phyloP scores from a whole-genome alignment of 345 rosid species.

The Cardiospermum halicacabum region DNA sequence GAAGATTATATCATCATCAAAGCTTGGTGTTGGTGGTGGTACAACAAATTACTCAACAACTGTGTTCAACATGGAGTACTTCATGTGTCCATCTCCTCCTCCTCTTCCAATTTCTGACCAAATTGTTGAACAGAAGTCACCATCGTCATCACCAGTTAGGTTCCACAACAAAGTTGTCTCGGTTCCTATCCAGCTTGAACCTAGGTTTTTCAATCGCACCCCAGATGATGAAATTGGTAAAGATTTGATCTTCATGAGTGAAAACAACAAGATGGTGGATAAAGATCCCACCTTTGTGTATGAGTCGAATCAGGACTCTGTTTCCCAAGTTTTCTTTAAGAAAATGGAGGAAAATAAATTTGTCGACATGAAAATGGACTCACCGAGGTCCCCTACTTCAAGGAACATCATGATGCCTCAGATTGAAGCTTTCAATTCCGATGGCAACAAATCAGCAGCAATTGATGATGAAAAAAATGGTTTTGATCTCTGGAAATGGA shows the following conservation, averaged over 20 bases:
- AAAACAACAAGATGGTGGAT: slow-evolving; percentile 24
- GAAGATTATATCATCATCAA: slow-evolving; percentile 20
- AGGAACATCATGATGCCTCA: slow-evolving; percentile 27
- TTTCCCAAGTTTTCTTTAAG: slow-evolving; percentile 84
- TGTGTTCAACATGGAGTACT: slow-evolving; percentile 54
- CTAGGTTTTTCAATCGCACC: slow-evolving; percentile 18
- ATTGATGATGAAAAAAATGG: slow-evolving; percentile 33
- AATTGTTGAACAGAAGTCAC: slow-evolving; percentile 23
- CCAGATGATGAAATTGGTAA: slow-evolving; percentile 17
- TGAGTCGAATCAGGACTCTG: slow-evolving; percentile 51
- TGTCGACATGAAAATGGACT: slow-evolving; percentile 92
- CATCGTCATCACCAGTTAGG: too few relatives aligned
- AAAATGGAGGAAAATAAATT: slow-evolving; percentile 77
- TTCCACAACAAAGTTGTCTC: too few relatives aligned
- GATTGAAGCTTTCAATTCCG: slow-evolving; percentile 43
- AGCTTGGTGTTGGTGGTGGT: too few relatives aligned
- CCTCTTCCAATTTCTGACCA: slow-evolving; percentile 24
- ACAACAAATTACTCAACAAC: slow-evolving; percentile 23
- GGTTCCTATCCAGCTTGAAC: slow-evolving; percentile 60
- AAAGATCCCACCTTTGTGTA: slow-evolving; percentile 21
- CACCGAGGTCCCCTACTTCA: slow-evolving; percentile 45
- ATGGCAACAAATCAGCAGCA: slow-evolving; percentile 28
- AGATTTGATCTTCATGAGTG: slow-evolving; percentile 20
- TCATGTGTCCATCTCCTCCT: slow-evolving; percentile 62
- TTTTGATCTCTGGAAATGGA: slow-evolving; percentile 69